Base-by-base conservation (phyloP, 139 green algal genomes). In the Chlorella sp. region DNA sequence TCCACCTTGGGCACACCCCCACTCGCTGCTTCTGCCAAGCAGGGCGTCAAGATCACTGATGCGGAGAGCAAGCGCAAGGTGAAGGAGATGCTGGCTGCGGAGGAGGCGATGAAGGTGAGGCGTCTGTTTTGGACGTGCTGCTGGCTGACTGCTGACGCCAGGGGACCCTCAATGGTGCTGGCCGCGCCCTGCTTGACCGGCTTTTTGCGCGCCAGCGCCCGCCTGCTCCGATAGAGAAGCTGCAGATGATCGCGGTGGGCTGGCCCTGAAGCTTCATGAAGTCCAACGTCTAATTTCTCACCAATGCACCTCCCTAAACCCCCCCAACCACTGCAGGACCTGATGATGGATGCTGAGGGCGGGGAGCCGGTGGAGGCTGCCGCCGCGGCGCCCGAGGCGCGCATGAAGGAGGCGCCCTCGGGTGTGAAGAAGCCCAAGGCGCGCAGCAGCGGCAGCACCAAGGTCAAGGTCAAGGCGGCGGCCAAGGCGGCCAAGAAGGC, bases 81-180 rank as follows among this genome's bases (percentile, higher is more conserved):
- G 36, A 86, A 82, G 64, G 85, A 89, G 68, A 34, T 89, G 56
- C 78, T 89, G 36, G 85, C 85, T 6, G 85, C 85, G 26, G 85
- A 89, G 67, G 85, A 86, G 79, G 76, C 78, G 18, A 86, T 89
- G 76, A 71, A 71, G 36, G 60, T 68, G 60, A 18, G 51, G 51
- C 12, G 13, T n/a, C n/a, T n/a, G n/a, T n/a, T n/a, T n/a, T n/a
- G n/a, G n/a, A n/a, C n/a, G n/a, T n/a, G n/a, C n/a, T n/a, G n/a
- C n/a, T n/a, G n/a, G n/a, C n/a, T n/a, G n/a, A n/a, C n/a, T n/a
- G n/a, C n/a, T n/a, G n/a, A n/a, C n/a, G n/a, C n/a, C n/a, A n/a
- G n/a, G n/a, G n/a, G n/a, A n/a, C n/a, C n/a, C n/a, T n/a, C n/a
- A n/a, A n/a, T 60, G 51, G 51, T 15, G 15, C 51, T 55, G 44